Conservation (phyloP, 495 filamentous ascomycete species). For the Viridothelium virens region DNA sequence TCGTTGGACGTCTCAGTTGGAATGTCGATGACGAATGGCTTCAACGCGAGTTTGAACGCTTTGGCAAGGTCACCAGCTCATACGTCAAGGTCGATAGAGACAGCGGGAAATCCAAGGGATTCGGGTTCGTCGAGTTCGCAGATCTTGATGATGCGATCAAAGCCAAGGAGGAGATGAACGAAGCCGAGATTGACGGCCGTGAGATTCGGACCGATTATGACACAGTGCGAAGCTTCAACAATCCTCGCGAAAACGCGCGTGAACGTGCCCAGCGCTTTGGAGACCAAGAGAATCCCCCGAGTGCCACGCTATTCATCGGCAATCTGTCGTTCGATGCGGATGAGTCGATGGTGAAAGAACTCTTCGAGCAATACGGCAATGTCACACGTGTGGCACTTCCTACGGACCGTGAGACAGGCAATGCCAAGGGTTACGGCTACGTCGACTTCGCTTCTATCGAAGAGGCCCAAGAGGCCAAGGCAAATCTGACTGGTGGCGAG, state of each 20-base stretch:
- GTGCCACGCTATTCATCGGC: conserved; percentile 86
- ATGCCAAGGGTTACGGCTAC: conserved; percentile 92
- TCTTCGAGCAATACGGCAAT: conserved; percentile 62
- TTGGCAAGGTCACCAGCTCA: conserved; percentile 65
- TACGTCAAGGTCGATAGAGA: conserved; percentile 80
- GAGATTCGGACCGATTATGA: conserved; percentile 85
- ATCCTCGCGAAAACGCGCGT: conserved; percentile 42
- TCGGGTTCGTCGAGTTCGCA: conserved; percentile 91
- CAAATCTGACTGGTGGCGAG: conserved; percentile 56
- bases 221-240: conserved; percentile 50
- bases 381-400: conserved; percentile 80
- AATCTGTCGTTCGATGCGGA: conserved; percentile 82
- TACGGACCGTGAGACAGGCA: conserved; percentile 78
- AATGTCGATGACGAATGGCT: conserved; percentile 90
- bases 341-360: conserved; percentile 63
- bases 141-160: conserved; percentile 59
- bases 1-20: conserved; percentile 92
- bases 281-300: conserved; percentile 63
- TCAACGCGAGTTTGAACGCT: conserved; percentile 73
- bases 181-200: conserved; percentile 73
- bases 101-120: conserved; percentile 81
- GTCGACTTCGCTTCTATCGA: conserved; percentile 77
- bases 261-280: conserved; percentile 69
- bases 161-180: conserved; percentile 75
- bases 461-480: conserved; percentile 71